phyloP scores from a whole-genome alignment of 2,329 filamentous ascomycete genomes.

The Blumeria graminis region DNA sequence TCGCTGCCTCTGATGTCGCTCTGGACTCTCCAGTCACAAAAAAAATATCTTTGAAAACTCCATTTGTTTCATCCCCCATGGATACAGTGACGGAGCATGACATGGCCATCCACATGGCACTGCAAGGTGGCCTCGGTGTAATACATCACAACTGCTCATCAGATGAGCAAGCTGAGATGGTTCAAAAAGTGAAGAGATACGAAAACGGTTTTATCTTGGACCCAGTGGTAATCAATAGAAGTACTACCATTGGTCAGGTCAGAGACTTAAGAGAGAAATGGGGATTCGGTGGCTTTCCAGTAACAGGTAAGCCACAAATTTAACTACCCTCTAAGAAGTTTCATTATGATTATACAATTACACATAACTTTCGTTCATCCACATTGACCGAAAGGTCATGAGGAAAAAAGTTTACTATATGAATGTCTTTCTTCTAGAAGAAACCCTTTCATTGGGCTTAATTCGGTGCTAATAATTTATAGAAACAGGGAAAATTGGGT shows the following conservation, averaged over 20 bases:
- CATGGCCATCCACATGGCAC: constrained; percentile 95
- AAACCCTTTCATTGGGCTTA: not conserved
- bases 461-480: constrained; percentile 4
- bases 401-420: constrained; percentile 35
- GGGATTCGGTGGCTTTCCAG: constrained; percentile 95
- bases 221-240: constrained; percentile 71
- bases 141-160: constrained; percentile 99
- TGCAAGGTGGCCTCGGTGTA: constrained; percentile 72
- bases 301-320: constrained; percentile 55
- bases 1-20: constrained; percentile 67
- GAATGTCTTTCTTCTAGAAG: not conserved
- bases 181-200: constrained; percentile 95
- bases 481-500: constrained; percentile 85
- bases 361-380: constrained; percentile 99
- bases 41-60: constrained; percentile 86
- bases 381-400: constrained; percentile 74
- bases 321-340: constrained; percentile 3
- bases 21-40: constrained; percentile 88
- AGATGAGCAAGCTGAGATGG: constrained; percentile 94
- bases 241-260: constrained; percentile 74
- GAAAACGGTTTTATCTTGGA: constrained; percentile 98
- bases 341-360: constrained; percentile 56
- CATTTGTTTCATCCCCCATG: constrained; percentile 95
- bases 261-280: constrained; percentile 89
- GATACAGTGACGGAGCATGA: constrained; percentile 98